phyloP scores from a whole-genome alignment of 441 rosid genomes.

The Gossypium gossypioides region DNA sequence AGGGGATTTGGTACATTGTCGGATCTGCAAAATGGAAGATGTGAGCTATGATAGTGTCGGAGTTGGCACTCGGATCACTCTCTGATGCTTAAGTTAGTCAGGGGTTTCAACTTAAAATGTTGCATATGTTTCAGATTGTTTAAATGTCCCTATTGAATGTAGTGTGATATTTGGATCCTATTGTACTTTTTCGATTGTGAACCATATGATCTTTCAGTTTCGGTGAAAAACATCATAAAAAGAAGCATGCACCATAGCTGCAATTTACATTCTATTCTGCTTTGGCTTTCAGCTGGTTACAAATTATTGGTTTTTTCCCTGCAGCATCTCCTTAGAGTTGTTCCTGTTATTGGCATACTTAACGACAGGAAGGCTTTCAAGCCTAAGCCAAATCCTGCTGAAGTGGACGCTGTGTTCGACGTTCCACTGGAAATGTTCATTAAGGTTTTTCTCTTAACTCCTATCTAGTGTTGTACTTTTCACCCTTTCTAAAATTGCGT shows the following conservation, averaged over 20 bases:
- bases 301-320: conserved; percentile 14
- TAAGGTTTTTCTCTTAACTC: conserved; percentile 38
- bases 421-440: conserved; percentile 88
- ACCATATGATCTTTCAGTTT: neutral
- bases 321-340: conserved; percentile 80
- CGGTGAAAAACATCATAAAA: neutral
- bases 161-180: neutral
- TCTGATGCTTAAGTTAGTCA: no score
- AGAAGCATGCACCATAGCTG: neutral
- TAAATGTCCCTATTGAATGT: neutral
- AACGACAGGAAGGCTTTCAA: conserved; percentile 38
- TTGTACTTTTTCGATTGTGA: neutral
- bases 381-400: conserved; percentile 62
- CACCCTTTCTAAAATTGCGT: neutral
- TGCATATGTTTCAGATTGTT: neutral
- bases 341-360: conserved; percentile 79
- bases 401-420: conserved; percentile 80
- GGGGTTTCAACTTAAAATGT: neutral
- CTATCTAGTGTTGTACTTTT: neutral
- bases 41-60: no score
- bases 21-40: no score
- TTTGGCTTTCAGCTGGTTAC: conserved; percentile 1
- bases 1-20: no score
- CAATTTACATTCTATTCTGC: neutral
- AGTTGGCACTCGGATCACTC: no score